Evolutionary conservation across 2,329 filamentous ascomycete genomes (phyloP), one percentile per base, ranked within the genome.

Genomic region (Xylogone sp.): DNA sequence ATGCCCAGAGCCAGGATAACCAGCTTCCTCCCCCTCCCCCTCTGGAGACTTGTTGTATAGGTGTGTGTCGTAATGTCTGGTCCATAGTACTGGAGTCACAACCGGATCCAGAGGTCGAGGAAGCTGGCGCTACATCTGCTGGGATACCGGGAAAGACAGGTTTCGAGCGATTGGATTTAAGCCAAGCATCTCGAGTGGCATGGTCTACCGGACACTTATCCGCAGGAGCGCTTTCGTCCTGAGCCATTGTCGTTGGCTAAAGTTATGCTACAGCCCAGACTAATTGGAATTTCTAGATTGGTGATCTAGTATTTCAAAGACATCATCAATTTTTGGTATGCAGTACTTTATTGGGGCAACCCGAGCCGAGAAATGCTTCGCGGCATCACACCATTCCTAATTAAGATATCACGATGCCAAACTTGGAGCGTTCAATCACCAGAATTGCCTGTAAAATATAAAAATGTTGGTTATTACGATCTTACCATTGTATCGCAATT

Each of bases 181-280:
- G 80, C 93, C 93, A 99, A 62, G 87, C 83, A 63, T 91, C 87
- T 62, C 94, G 87, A 48, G 90, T 87, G 64, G 90, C 88, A 72
- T 92, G 88, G 72, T 97, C 92, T 64, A 97, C 90, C 4, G 94
- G 94, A 65, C 94, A 97, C 52, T 76, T 77, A 57, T 73, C 69
- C 49, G 69, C 62, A 48, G 62, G 59, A 45, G 58, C 29, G 20
- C 34, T 18, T 16, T 39, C 34, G 8, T 39, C 34, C n/a, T 39
- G 8, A 18, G 12, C n/a, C 34, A 39, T 39, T 39, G 5, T 39
- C n/a, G n/a, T 39, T 18, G n/a, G 34, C 34, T 39, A 16, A 16
- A 16, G n/a, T 13, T 4, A 9, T 13, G 5, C 12, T 6, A 16
- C 34, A n/a, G 5, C 24, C 24, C 24, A 54, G 56, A 51, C 52